These are phyloP conservation scores for Sambucus nigra DNA, from an alignment of 129 eudicot genomes.

Conservation along the genomic window DNA sequence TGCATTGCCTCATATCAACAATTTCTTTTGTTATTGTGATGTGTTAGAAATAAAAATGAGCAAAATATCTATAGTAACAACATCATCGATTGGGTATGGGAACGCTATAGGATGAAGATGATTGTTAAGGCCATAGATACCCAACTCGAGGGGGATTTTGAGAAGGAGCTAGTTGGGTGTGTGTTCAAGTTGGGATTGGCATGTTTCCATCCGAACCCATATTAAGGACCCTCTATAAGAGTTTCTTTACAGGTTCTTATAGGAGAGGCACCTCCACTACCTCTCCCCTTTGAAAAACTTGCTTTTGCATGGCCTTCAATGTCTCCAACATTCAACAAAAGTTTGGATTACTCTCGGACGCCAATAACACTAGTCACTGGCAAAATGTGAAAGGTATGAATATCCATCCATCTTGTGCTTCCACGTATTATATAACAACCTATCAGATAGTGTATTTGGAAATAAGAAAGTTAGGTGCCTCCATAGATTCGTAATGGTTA, in stretches of 20 bases:
- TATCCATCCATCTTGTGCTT: too few species aligned
- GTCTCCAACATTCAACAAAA: constrained; percentile 17
- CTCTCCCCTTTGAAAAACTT: constrained; percentile 40
- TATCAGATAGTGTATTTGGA: too few species aligned
- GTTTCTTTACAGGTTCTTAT: constrained; percentile 37
- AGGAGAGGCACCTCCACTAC: constrained; percentile 35
- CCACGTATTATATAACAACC: too few species aligned
- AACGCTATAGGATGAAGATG: constrained; percentile 35
- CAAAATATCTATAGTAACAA: constrained; percentile 17
- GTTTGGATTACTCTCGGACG: constrained; percentile 10
- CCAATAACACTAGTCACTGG: constrained; percentile 7
- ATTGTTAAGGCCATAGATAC: constrained; percentile 39
- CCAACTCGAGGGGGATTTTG: constrained; percentile 28
- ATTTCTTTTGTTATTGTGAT: too few species aligned
- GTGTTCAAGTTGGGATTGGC: constrained; percentile 40
- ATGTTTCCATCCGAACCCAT: constrained; percentile 42
- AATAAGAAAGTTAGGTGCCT: too few species aligned
- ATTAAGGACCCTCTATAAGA: constrained; percentile 47
- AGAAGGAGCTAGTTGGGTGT: constrained; percentile 37
- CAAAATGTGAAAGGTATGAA: too few species aligned
- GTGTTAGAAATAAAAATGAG: constrained; percentile 2
- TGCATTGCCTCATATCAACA: too few species aligned
- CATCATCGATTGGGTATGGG: constrained; percentile 56
- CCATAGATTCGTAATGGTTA: too few species aligned
- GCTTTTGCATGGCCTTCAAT: constrained; percentile 23